These are phyloP conservation scores for Psilocybe tampanensis DNA, from an alignment of 768 basidiomycete species.

Conservation along the genomic window DNA sequence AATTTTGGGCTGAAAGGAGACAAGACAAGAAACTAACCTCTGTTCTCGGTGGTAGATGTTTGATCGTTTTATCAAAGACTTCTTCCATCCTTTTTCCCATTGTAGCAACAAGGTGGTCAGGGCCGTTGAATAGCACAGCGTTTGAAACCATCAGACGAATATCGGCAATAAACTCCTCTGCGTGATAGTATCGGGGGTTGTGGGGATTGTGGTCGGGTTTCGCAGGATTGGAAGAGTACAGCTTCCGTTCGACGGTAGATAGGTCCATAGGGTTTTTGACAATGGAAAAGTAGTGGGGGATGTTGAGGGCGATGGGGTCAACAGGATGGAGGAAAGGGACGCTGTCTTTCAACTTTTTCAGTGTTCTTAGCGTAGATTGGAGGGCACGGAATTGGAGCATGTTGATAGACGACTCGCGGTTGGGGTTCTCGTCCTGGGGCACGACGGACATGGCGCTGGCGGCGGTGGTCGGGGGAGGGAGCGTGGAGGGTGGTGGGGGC, in stretches of 20 bases:
- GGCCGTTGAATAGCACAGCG: conserved; percentile 90
- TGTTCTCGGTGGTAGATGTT: conserved; percentile 75
- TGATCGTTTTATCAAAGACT: conserved; percentile 86
- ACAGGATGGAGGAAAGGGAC: conserved; percentile 85
- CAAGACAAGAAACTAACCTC: conserved; percentile 55
- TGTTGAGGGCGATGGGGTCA: conserved; percentile 78
- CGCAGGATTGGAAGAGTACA: conserved; percentile 73
- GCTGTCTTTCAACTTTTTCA: conserved; percentile 89
- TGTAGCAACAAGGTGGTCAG: conserved; percentile 76
- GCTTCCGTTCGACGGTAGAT: conserved; percentile 87
- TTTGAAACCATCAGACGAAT: conserved; percentile 90
- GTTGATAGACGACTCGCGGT: conserved; percentile 51
- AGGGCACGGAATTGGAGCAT: conserved; percentile 79
- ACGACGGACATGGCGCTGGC: conserved; percentile 16
- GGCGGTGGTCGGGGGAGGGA: conserved; percentile 22
- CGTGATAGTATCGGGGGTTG: conserved; percentile 76
- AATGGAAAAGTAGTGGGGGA: conserved; percentile 87
- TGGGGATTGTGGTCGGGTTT: conserved; percentile 72
- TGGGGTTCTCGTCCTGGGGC: conserved; percentile 11
- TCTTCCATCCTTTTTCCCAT: conserved; percentile 84
- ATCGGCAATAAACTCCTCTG: conserved; percentile 84
- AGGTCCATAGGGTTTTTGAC: conserved; percentile 95
- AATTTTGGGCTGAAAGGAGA: not conserved
- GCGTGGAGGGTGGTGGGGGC: conserved; percentile 24
- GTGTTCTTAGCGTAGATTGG: conserved; percentile 69